phyloP scores from a whole-genome alignment of 176 grass and related monocot genomes.

The Phragmites australis region DNA sequence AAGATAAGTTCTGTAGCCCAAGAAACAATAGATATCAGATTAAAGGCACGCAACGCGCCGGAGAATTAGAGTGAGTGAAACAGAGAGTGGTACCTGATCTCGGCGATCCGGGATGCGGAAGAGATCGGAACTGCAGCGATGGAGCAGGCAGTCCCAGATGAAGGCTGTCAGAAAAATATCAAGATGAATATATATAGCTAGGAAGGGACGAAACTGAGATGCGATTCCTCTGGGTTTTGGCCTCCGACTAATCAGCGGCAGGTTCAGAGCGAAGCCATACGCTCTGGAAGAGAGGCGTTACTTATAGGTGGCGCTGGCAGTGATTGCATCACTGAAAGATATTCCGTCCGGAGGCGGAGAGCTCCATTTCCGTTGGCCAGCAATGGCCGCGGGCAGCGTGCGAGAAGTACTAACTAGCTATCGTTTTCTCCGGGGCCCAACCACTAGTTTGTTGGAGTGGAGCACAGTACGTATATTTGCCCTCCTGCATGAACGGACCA shows the following conservation, averaged over 20 bases:
- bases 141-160: not conserved
- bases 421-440: not conserved
- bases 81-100: constrained; percentile 32
- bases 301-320: not conserved
- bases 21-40: not conserved
- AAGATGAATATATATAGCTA: too few species aligned
- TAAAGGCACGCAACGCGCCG: too few species aligned
- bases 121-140: not conserved
- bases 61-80: too few species aligned
- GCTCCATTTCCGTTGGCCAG: too few species aligned
- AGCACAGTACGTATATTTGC: not conserved
- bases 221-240: not conserved
- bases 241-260: not conserved
- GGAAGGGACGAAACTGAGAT: too few species aligned
- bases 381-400: too few species aligned
- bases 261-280: not conserved
- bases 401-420: too few species aligned
- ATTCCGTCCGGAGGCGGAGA: too few species aligned
- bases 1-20: not conserved
- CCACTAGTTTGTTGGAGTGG: not conserved
- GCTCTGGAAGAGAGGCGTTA: not conserved
- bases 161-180: not conserved
- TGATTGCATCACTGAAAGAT: too few species aligned
- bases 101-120: not conserved
- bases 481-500: not conserved